Conservation (phyloP, 345 rosid species). For the Corymbia maculata region DNA sequence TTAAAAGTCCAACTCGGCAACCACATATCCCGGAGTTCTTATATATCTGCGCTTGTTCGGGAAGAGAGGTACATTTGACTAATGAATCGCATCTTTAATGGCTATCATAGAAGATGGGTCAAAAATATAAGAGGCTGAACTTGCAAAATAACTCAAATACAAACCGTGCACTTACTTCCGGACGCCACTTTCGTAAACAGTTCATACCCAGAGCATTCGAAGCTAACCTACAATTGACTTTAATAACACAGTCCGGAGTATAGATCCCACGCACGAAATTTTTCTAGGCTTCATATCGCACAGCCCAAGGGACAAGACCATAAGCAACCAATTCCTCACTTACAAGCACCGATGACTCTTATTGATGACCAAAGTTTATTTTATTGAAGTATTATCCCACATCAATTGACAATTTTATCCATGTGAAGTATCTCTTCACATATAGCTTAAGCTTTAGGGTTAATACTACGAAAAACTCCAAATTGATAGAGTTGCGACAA, state of each 20-base stretch:
- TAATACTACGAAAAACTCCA: too few relatives aligned
- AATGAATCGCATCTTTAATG: background rate
- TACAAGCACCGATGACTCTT: background rate
- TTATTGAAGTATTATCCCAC: too few relatives aligned
- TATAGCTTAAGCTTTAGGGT: too few relatives aligned
- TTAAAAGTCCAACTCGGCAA: background rate
- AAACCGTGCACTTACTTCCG: background rate
- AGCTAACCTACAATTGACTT: background rate
- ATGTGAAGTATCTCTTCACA: too few relatives aligned
- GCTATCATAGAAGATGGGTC: background rate
- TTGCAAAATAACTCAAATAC: background rate
- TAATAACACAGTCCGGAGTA: background rate
- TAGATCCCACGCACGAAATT: background rate
- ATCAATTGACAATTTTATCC: too few relatives aligned
- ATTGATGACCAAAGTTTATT: too few relatives aligned
- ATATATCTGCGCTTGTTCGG: background rate
- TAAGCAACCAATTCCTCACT: background rate
- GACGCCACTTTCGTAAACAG: too few relatives aligned
- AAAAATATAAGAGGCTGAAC: background rate
- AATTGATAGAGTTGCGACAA: too few relatives aligned
- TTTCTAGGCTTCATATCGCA: background rate
- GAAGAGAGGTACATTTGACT: background rate
- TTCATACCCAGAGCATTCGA: background rate
- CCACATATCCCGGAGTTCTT: background rate
- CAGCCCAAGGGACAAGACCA: background rate